Evolutionary conservation across 1,284 basidiomycete species (phyloP).

Genomic region (Agroathelia rolfsii): DNA sequence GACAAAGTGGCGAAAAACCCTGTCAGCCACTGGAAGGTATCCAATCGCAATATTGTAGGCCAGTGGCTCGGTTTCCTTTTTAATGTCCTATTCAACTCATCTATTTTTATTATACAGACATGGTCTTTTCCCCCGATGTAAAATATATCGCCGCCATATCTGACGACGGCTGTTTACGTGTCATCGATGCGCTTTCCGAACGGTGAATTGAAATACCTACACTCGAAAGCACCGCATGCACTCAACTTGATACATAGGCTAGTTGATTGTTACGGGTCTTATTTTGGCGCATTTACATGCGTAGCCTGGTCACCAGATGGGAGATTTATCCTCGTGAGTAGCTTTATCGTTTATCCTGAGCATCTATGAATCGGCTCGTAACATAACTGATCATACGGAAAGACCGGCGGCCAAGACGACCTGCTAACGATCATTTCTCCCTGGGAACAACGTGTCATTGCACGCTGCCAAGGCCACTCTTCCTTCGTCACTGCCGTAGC

Average conservation of each 20-base stretch:
- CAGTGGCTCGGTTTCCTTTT: slow-evolving; percentile 17
- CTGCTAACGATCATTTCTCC: slow-evolving; percentile 88
- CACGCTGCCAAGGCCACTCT: slow-evolving; percentile 92
- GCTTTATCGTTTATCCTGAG: slow-evolving; percentile 1
- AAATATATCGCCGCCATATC: slow-evolving; percentile 79
- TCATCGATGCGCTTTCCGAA: slow-evolving; percentile 80
- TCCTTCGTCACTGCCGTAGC: slow-evolving; percentile 86
- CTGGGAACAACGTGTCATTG: slow-evolving; percentile 87
- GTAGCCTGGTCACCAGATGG: slow-evolving; percentile 94
- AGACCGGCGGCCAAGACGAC: slow-evolving; percentile 90
- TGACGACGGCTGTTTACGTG: slow-evolving; percentile 81
- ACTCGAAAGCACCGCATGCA: slow-evolving; percentile 3
- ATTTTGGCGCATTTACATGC: slow-evolving; percentile 85
- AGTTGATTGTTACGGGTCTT: slow-evolving; percentile 83
- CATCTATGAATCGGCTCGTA: background rate
- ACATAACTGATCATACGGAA: background rate
- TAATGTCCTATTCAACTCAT: slow-evolving; percentile 1
- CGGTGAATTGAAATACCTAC: slow-evolving; percentile 36
- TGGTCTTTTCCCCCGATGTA: slow-evolving; percentile 85
- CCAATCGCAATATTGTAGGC: slow-evolving; percentile 67
- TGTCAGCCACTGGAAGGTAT: slow-evolving; percentile 76
- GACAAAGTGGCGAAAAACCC: slow-evolving; percentile 73
- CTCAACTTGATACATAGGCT: slow-evolving; percentile 36
- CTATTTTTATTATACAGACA: slow-evolving; percentile 40
- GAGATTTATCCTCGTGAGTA: slow-evolving; percentile 74